Evolutionary conservation across 163 green algal species (phyloP).

Genomic region (Chlorella variabilis): DNA sequence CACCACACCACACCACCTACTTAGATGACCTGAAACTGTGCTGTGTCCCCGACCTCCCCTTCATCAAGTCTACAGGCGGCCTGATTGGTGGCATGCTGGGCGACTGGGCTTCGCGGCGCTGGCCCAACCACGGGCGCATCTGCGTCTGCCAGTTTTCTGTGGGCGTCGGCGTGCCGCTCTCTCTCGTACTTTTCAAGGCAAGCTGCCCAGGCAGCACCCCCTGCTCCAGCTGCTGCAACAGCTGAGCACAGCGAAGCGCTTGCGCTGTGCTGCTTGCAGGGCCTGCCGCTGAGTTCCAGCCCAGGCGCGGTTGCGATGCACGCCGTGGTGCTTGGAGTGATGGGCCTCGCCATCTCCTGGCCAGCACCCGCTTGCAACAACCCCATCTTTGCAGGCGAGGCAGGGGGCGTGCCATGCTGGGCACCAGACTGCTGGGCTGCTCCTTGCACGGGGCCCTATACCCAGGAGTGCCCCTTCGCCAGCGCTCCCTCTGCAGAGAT

Average conservation of each 20-base stretch:
- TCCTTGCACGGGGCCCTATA: too few relatives aligned
- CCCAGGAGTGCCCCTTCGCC: too few relatives aligned
- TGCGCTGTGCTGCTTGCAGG: too few relatives aligned
- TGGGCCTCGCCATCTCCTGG: constrained; percentile 33
- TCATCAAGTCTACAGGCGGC: constrained; percentile 7
- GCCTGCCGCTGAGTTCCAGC: background rate
- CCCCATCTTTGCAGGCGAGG: constrained; percentile 68
- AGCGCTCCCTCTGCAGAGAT: constrained; percentile 64
- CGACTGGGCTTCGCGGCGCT: constrained; percentile 54
- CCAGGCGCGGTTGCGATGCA: background rate
- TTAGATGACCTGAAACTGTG: too few relatives aligned
- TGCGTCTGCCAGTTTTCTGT: constrained; percentile 50
- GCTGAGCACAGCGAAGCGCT: too few relatives aligned
- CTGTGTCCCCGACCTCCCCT: background rate
- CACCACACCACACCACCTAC: too few relatives aligned
- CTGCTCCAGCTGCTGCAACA: too few relatives aligned
- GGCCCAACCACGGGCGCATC: constrained; percentile 63
- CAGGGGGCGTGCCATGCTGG: background rate
- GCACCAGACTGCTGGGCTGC: background rate
- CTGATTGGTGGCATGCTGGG: constrained; percentile 63
- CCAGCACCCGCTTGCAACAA: constrained; percentile 68
- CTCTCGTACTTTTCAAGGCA: constrained; percentile 29
- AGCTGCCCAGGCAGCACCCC: too few relatives aligned
- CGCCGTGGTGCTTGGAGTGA: background rate
- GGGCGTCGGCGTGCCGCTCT: constrained; percentile 24